Percentiles rank a stretch among this genome's conserved stretches.
Conservation (phyloP, 331 rosid genomes). For the Malus hybrid region DNA sequence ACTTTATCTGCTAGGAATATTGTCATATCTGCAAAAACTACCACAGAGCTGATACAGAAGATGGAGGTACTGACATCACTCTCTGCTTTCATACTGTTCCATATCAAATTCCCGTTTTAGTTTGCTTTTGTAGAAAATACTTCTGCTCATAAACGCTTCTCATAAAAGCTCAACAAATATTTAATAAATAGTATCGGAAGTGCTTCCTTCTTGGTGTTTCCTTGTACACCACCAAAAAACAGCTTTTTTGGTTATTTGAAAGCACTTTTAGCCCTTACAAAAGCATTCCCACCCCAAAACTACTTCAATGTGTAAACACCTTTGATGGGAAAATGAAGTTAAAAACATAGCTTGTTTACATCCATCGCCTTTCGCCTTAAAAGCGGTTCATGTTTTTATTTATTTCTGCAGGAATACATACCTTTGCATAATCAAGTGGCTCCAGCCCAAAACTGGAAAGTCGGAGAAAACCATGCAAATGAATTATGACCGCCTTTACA, state of each 20-base stretch:
- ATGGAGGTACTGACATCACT: conserved; percentile 15
- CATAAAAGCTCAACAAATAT: too few species aligned
- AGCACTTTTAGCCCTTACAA: too few species aligned
- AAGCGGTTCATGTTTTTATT: neutral
- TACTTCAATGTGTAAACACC: too few species aligned
- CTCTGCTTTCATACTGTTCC: neutral
- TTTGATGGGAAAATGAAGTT: neutral
- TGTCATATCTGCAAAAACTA: conserved; percentile 21
- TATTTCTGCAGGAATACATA: conserved; percentile 21
- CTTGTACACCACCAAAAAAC: too few species aligned
- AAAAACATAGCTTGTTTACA: neutral
- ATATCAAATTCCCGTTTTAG: neutral
- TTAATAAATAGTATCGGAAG: too few species aligned
- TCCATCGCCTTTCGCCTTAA: neutral
- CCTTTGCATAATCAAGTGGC: conserved; percentile 25
- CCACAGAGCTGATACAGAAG: conserved; percentile 20
- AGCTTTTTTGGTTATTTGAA: too few species aligned
- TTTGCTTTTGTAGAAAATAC: too few species aligned
- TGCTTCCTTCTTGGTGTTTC: too few species aligned
- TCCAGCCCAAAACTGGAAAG: conserved; percentile 18
- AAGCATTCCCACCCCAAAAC: too few species aligned
- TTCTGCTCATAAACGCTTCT: too few species aligned
- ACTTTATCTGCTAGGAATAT: conserved; percentile 17
- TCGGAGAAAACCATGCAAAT: conserved; percentile 6
- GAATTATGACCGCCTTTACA: neutral